phyloP scores from a whole-genome alignment of 2,329 filamentous ascomycete genomes.

The Trichothecium sympodiale region DNA sequence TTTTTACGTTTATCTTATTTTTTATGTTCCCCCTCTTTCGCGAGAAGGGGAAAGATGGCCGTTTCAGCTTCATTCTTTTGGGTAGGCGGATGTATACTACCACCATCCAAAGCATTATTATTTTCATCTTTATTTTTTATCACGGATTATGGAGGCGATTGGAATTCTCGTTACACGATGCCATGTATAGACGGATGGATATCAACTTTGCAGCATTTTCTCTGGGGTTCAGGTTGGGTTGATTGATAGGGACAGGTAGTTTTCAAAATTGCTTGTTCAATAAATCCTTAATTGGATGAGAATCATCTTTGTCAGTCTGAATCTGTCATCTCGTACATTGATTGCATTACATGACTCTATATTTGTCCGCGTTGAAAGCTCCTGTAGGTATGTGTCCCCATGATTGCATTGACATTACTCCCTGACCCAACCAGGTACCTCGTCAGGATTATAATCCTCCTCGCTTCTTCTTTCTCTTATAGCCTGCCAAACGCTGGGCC shows the following conservation, averaged over 20 bases:
- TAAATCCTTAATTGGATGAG: not conserved
- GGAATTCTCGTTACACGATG: not conserved
- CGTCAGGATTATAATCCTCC: slow-evolving; percentile 48
- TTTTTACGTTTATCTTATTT: too few relatives aligned
- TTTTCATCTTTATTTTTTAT: not conserved
- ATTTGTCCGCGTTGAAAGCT: too few relatives aligned
- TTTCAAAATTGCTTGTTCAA: too few relatives aligned
- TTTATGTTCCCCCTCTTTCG: too few relatives aligned
- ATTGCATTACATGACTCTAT: not conserved
- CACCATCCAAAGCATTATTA: too few relatives aligned
- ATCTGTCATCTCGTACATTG: not conserved
- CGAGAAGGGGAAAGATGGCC: too few relatives aligned
- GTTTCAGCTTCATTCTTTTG: too few relatives aligned
- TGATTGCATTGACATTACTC: too few relatives aligned
- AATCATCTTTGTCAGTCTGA: not conserved
- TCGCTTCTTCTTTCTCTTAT: slow-evolving; percentile 49
- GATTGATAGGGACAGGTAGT: too few relatives aligned
- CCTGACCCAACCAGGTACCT: slow-evolving; percentile 68
- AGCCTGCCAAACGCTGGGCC: slow-evolving; percentile 63
- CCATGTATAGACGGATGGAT: slow-evolving; percentile 1
- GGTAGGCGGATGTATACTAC: too few relatives aligned
- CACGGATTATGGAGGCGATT: too few relatives aligned
- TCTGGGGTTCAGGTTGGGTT: not conserved
- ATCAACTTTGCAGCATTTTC: not conserved
- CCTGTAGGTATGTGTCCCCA: too few relatives aligned